These are phyloP conservation scores for Geosiphon pyriformis DNA, from an alignment of 192 early-diverging fungal species.

Conservation along the genomic window DNA sequence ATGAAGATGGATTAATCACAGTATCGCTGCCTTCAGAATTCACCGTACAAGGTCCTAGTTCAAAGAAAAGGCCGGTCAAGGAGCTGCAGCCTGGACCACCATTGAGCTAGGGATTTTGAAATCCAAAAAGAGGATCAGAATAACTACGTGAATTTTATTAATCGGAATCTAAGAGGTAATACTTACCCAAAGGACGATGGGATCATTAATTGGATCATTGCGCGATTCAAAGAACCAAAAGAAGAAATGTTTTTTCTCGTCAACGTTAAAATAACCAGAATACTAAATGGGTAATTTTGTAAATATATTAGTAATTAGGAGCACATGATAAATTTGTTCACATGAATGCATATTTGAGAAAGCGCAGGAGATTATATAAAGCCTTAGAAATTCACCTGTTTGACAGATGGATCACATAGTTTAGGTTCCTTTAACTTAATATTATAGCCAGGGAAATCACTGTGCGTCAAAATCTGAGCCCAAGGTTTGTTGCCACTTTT, in stretches of 20 bases:
- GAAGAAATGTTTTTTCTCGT: slow-evolving; percentile 77
- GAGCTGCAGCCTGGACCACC: slow-evolving; percentile 84
- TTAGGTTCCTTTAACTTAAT: slow-evolving; percentile 69
- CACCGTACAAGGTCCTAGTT: slow-evolving; percentile 83
- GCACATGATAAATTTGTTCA: neutral
- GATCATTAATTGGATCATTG: slow-evolving; percentile 64
- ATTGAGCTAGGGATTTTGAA: slow-evolving; percentile 45
- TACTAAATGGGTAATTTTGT: slow-evolving; percentile 47
- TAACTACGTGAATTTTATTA: neutral
- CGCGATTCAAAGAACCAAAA: slow-evolving; percentile 98
- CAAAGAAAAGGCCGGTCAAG: slow-evolving; percentile 74
- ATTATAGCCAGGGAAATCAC: slow-evolving; percentile 65
- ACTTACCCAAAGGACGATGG: slow-evolving; percentile 59
- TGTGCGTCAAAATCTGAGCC: slow-evolving; percentile 44
- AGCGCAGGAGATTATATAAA: too few relatives aligned
- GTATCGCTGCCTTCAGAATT: slow-evolving; percentile 67
- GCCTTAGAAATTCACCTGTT: slow-evolving; percentile 55
- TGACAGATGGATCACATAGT: slow-evolving; percentile 82
- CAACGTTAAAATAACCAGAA: slow-evolving; percentile 70
- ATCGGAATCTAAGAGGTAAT: neutral
- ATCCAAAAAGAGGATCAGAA: neutral
- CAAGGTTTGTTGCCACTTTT: slow-evolving; percentile 29
- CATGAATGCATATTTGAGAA: too few relatives aligned
- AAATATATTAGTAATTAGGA: neutral
- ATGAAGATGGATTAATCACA: slow-evolving; percentile 66